Evolutionary conservation across 805 yeast species (phyloP).

Genomic region (Peterozyma toletana): DNA sequence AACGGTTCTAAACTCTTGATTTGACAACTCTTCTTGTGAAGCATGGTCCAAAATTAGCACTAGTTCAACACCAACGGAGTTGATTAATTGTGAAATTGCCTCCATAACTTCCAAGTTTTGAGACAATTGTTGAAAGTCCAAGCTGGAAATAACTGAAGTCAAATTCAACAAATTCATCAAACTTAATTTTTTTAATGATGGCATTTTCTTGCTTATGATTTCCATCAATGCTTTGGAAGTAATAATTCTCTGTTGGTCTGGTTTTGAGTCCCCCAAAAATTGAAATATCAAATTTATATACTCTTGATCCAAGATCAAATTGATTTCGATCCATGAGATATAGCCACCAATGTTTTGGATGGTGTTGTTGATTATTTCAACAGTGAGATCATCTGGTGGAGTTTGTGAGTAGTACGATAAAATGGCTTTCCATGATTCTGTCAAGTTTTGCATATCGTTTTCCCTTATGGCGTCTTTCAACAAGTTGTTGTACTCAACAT

Average conservation of each 20-base stretch:
- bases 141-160: constrained; percentile 39
- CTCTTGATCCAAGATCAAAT: constrained; percentile 56
- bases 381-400: constrained; percentile 16
- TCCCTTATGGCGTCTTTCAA: constrained; percentile 80
- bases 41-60: constrained; percentile 57
- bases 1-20: constrained; percentile 28
- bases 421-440: constrained; percentile 61
- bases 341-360: constrained; percentile 73
- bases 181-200: constrained; percentile 48
- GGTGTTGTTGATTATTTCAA: constrained; percentile 48
- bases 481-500: constrained; percentile 56
- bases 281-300: constrained; percentile 52
- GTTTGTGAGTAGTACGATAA: constrained; percentile 27
- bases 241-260: constrained; percentile 38
- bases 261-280: constrained; percentile 29
- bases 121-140: constrained; percentile 32
- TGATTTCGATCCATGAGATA: constrained; percentile 89
- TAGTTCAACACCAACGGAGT: constrained; percentile 70
- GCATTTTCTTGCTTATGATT: constrained; percentile 52
- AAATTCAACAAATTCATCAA: constrained; percentile 64
- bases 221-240: constrained; percentile 52
- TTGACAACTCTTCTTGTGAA: constrained; percentile 23
- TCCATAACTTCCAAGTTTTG: constrained; percentile 66
- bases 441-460: constrained; percentile 62
- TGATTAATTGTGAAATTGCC: constrained; percentile 64